Percentiles rank a stretch among this genome's conserved stretches.
phyloP scores from a whole-genome alignment of 1,284 basidiomycete species.

The Ustilago trichophora region DNA sequence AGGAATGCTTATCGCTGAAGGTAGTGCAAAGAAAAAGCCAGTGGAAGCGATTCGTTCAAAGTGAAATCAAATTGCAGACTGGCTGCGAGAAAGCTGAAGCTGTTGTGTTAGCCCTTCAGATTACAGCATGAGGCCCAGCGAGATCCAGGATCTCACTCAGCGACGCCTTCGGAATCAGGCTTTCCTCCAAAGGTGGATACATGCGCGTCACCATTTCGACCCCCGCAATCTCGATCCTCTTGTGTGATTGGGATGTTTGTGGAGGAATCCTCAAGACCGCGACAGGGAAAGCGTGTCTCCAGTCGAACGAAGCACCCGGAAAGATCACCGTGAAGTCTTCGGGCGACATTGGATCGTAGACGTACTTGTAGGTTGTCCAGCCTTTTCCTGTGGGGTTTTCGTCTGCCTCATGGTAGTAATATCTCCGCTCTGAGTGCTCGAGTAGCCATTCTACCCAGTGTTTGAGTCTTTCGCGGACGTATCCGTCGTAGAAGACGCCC shows the following conservation, averaged over 20 bases:
- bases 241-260: no score
- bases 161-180: background rate
- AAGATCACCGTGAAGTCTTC: conserved; percentile 4
- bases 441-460: background rate
- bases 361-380: background rate
- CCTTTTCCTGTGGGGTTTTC: no score
- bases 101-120: background rate
- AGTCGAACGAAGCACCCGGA: no score
- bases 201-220: conserved; percentile 1
- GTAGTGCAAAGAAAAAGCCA: no score
- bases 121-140: no score
- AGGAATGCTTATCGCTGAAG: no score
- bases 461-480: background rate
- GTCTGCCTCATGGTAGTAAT: background rate
- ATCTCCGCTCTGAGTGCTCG: background rate
- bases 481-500: background rate
- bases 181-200: no score
- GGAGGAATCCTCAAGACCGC: no score
- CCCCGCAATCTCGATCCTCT: conserved; percentile 6
- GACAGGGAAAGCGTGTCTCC: background rate
- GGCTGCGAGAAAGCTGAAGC: background rate
- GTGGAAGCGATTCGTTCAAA: no score
- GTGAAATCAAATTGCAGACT: no score
- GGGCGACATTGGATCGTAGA: background rate
- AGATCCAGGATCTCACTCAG: background rate